These are phyloP conservation scores for Omphalea diandra DNA, from an alignment of 441 rosid species.

Conservation along the genomic window DNA sequence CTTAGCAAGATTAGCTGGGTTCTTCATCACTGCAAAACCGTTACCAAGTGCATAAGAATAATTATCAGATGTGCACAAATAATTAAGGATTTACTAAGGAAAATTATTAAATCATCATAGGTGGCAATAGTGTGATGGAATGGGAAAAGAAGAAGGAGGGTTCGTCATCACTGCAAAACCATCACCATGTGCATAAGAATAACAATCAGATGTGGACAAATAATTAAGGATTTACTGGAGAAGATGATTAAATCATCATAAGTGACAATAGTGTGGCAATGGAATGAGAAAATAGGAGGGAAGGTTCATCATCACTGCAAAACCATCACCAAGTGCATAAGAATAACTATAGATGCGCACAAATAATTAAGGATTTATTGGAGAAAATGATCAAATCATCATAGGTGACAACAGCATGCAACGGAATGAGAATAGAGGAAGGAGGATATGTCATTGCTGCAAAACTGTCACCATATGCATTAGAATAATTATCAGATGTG, in stretches of 20 bases:
- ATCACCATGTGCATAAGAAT: constrained; percentile 10
- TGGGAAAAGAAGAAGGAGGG: too few relatives aligned
- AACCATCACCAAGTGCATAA: constrained; percentile 22
- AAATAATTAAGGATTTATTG: background rate
- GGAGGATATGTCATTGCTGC: too few relatives aligned
- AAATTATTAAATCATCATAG: too few relatives aligned
- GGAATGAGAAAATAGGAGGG: too few relatives aligned
- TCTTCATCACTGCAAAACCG: constrained; percentile 76
- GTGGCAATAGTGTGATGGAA: too few relatives aligned
- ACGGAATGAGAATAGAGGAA: too few relatives aligned
- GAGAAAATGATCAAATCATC: too few relatives aligned
- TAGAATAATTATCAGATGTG: background rate
- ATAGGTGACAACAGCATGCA: background rate
- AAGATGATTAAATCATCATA: too few relatives aligned
- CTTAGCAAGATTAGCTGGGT: constrained; percentile 87
- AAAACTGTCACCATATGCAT: constrained; percentile 24
- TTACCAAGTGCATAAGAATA: constrained; percentile 6
- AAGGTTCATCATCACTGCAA: constrained; percentile 93
- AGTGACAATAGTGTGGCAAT: too few relatives aligned
- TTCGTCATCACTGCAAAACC: constrained; percentile 81
- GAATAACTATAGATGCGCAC: background rate
- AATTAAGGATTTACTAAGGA: too few relatives aligned
- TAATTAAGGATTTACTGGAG: too few relatives aligned
- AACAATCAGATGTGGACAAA: background rate
- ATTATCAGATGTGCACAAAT: background rate